Evolutionary conservation across 768 basidiomycete genomes (phyloP).

Genomic region (Hemileccinum impolitum): DNA sequence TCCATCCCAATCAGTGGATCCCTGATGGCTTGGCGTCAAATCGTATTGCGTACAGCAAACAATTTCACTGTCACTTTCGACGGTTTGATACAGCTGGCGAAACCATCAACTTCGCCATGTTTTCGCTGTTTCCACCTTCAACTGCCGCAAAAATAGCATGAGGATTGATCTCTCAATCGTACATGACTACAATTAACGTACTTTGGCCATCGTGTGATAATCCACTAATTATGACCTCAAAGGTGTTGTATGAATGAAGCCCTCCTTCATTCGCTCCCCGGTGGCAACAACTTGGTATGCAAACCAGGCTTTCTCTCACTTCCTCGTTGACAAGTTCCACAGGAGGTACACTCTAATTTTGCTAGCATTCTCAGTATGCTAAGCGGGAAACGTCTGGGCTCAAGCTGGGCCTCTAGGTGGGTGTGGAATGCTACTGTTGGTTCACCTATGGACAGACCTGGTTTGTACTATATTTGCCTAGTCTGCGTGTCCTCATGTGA

Average conservation of each 20-base stretch:
- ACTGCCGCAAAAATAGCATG: constrained; percentile 55
- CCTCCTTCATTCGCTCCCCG: constrained; percentile 63
- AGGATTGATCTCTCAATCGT: constrained; percentile 57
- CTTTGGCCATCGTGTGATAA: not conserved
- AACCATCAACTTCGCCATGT: constrained; percentile 53
- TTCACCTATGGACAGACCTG: constrained; percentile 46
- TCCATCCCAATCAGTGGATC: constrained; percentile 37
- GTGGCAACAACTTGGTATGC: constrained; percentile 58
- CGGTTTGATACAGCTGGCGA: constrained; percentile 39
- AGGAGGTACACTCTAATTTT: constrained; percentile 43
- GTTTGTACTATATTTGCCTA: not conserved
- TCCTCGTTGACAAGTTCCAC: constrained; percentile 10
- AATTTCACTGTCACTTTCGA: constrained; percentile 51
- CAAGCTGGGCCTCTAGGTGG: constrained; percentile 51
- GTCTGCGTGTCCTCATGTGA: no score
- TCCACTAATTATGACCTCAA: not conserved
- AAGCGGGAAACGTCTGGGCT: constrained; percentile 38
- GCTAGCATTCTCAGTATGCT: not conserved
- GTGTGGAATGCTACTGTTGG: constrained; percentile 64
- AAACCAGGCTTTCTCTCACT: no score
- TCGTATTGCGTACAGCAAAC: constrained; percentile 42
- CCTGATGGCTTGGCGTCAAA: constrained; percentile 47
- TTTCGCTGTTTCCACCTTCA: constrained; percentile 68
- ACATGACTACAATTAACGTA: not conserved
- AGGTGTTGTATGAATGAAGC: constrained; percentile 54